Percentiles rank a stretch among this genome's conserved stretches.
These are phyloP conservation scores for Tetrapisispora arboricola DNA, from an alignment of 805 yeast genomes.

Conservation along the genomic window DNA sequence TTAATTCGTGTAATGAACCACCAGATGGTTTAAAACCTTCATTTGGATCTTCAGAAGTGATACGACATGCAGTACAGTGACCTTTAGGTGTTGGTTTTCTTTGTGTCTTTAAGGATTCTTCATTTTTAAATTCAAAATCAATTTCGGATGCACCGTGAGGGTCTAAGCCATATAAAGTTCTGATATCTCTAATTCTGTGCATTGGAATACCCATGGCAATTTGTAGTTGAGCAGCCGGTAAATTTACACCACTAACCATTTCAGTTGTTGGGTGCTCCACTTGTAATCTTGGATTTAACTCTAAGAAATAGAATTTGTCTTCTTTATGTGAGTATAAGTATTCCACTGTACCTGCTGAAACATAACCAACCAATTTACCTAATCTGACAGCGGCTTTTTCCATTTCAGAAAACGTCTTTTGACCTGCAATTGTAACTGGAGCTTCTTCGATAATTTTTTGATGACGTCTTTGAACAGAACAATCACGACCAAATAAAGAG, in stretches of 20 bases:
- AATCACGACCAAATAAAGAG: constrained; percentile 95
- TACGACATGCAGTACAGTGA: constrained; percentile 98
- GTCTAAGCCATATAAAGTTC: constrained; percentile 88
- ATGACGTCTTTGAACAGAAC: constrained; percentile 99
- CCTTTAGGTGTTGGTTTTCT: constrained; percentile 95
- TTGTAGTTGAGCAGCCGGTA: constrained; percentile 97
- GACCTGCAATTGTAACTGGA: constrained; percentile 90
- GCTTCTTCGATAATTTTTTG: constrained; percentile 99
- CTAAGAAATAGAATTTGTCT: constrained; percentile 91
- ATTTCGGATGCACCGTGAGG: constrained; percentile 86
- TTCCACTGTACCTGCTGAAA: constrained; percentile 98
- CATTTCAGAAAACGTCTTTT: constrained; percentile 79
- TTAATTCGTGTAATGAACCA: constrained; percentile 91
- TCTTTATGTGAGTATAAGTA: constrained; percentile 90
- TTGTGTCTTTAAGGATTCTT: constrained; percentile 64
- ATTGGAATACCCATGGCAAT: constrained; percentile 99
- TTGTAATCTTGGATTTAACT: constrained; percentile 95
- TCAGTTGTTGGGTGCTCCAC: constrained; percentile 99
- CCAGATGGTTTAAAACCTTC: constrained; percentile 99
- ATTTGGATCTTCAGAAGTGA: constrained; percentile 98
- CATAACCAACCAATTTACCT: constrained; percentile 95
- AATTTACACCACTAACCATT: constrained; percentile 96
- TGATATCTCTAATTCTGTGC: constrained; percentile 87
- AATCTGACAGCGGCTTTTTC: constrained; percentile 96
- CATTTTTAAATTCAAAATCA: constrained; percentile 78